Base-by-base conservation (phyloP, 768 basidiomycete species). In the Cystobasidium ongulense region DNA sequence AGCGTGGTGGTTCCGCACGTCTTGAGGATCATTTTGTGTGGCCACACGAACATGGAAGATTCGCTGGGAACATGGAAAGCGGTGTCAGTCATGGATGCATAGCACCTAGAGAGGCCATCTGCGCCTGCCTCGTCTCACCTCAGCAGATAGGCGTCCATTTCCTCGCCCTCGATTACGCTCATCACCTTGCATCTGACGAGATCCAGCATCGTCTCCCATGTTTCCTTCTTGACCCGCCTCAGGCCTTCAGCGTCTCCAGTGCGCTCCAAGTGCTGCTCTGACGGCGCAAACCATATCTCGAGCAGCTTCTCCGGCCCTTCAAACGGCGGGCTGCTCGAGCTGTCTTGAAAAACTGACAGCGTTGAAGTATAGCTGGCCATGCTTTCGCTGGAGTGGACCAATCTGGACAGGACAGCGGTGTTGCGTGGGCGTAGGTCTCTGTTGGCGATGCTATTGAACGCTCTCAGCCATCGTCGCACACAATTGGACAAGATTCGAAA, bases 1-100 rank as follows among this genome's bases (percentile, higher is more conserved):
- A 98, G 97, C 75, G 98, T 88, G 4, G 96, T 99, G 1, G 96
- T 99, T 29, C 96, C 96, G 81, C 96, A 99, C 15, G 96, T 99
- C 83, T 99, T 99, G 80, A 99, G 87, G 78, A 99, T 98, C 74
- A 99, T 86, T 72, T 92, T 89, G 82, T 99, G 94, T 1, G 95
- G 87, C 43, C 89, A 91, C 67, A 99, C 88, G 79, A 99, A 95
- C 70, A 99, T 85, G 41, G 94, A 97, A 0, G 95, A 98, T 86
- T 98, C 96, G 84, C 96, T 98, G 81, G n/a, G 50, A 29, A 29
- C 29, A 63, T 4, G 38, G 38, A 36, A 15, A 11, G n/a, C 17
- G 17, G 4, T n/a, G 43, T 46, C 52, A 39, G 39, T 52, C 61
- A 50, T 41, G 5, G 52, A n/a, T 23, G n/a, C 8, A n/a, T 17